Evolutionary conservation across 441 rosid species (phyloP).

Genomic region (Dalechampia spathulata): DNA sequence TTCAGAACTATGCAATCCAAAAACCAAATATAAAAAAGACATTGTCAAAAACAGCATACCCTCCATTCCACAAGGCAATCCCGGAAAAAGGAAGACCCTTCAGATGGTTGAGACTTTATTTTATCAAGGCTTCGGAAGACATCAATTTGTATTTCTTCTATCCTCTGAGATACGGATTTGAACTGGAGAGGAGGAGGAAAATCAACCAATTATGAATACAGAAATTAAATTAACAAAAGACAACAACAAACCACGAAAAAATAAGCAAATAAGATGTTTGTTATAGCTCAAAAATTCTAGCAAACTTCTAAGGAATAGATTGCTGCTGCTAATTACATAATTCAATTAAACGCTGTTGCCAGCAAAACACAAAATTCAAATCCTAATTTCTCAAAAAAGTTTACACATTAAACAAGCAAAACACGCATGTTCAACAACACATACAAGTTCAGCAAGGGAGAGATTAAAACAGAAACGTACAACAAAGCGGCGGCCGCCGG

Average conservation of each 20-base stretch:
- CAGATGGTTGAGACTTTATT: slow-evolving; percentile 66
- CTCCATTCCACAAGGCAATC: slow-evolving; percentile 89
- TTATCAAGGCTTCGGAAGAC: slow-evolving; percentile 62
- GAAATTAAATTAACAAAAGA: slow-evolving; percentile 5
- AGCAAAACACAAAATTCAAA: too few relatives aligned
- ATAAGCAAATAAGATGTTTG: too few relatives aligned
- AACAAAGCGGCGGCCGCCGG: slow-evolving; percentile 72
- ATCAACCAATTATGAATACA: neutral
- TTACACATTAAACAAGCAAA: too few relatives aligned
- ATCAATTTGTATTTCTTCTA: slow-evolving; percentile 69
- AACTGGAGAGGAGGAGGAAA: slow-evolving; percentile 38
- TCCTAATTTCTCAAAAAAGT: neutral
- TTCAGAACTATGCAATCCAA: neutral
- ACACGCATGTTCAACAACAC: neutral
- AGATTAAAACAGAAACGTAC: slow-evolving; percentile 25
- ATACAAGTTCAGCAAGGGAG: neutral
- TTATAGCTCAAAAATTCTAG: too few relatives aligned
- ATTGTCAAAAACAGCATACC: slow-evolving; percentile 34
- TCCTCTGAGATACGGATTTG: slow-evolving; percentile 57
- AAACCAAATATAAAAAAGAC: neutral
- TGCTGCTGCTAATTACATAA: too few relatives aligned
- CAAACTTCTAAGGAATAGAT: too few relatives aligned
- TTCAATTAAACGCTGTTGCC: too few relatives aligned
- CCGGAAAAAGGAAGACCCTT: slow-evolving; percentile 69
- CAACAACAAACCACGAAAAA: neutral